phyloP scores from a whole-genome alignment of 1,284 basidiomycete species.

The Blastosporella zonata region DNA sequence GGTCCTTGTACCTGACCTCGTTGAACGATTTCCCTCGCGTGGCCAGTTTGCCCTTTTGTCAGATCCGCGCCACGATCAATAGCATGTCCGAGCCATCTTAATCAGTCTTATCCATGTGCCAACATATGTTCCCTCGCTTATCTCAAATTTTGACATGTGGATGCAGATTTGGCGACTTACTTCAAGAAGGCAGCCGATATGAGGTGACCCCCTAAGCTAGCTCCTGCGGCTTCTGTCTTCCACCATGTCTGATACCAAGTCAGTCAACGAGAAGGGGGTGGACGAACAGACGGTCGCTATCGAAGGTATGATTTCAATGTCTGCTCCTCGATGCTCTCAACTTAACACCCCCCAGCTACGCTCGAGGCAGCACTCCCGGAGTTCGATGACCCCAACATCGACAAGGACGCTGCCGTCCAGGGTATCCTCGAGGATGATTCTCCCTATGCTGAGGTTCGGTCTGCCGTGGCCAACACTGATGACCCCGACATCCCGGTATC shows the following conservation, averaged over 20 bases:
- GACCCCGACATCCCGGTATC: slow-evolving; percentile 59
- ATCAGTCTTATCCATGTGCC: slow-evolving; percentile 4
- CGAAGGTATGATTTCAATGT: slow-evolving; percentile 13
- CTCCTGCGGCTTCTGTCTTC: slow-evolving; percentile 21
- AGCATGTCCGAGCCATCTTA: too few relatives aligned
- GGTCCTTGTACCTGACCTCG: slow-evolving; percentile 1
- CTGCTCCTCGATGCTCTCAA: neutral
- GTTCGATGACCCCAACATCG: slow-evolving; percentile 66
- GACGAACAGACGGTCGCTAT: slow-evolving; percentile 10
- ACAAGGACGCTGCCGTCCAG: slow-evolving; percentile 40
- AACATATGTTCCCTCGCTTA: slow-evolving; percentile 10
- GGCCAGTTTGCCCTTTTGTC: neutral
- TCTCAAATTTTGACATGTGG: slow-evolving; percentile 15
- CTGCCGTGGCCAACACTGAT: slow-evolving; percentile 73
- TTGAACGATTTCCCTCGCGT: neutral
- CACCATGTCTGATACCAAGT: slow-evolving; percentile 29
- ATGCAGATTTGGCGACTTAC: slow-evolving; percentile 5
- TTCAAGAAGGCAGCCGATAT: slow-evolving; percentile 24
- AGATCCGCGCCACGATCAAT: slow-evolving; percentile 10
- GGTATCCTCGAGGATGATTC: slow-evolving; percentile 46
- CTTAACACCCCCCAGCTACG: slow-evolving; percentile 19
- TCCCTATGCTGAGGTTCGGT: slow-evolving; percentile 73
- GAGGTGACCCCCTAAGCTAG: slow-evolving; percentile 16
- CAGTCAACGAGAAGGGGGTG: slow-evolving; percentile 11
- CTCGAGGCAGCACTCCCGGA: slow-evolving; percentile 34